Evolutionary conservation across 257 asterid species (phyloP).

Genomic region (Asclepias syriaca): DNA sequence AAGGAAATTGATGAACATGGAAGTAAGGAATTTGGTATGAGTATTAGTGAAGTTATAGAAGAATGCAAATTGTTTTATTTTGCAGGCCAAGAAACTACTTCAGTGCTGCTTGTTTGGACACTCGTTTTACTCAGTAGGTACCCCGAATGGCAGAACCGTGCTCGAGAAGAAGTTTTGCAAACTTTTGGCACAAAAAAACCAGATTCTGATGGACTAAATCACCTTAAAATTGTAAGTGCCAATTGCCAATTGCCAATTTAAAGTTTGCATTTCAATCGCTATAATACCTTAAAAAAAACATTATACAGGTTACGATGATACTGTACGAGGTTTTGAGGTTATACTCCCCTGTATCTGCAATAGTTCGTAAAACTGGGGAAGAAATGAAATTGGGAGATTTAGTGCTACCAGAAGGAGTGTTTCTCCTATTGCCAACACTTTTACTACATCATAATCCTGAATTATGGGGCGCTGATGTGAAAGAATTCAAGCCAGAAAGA

Average conservation of each 20-base stretch:
- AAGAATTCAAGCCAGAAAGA: conserved; percentile 23
- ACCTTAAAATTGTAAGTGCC: conserved; percentile 14
- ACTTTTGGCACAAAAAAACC: conserved; percentile 5
- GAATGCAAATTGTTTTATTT: conserved; percentile 26
- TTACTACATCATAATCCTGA: conserved; percentile 13
- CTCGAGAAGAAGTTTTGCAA: conserved; percentile 25
- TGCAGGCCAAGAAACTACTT: conserved; percentile 28
- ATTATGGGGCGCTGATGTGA: conserved; percentile 22
- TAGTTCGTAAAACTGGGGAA: background rate
- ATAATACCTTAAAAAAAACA: too few relatives aligned
- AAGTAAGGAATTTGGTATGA: conserved; percentile 17
- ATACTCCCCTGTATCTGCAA: conserved; percentile 9
- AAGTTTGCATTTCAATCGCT: too few relatives aligned
- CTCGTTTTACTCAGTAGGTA: conserved; percentile 16
- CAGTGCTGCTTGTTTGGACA: conserved; percentile 19
- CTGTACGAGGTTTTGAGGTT: conserved; percentile 20
- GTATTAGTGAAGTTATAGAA: conserved; percentile 15
- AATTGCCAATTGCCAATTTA: too few relatives aligned
- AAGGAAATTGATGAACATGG: conserved; percentile 18
- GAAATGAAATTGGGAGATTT: conserved; percentile 11
- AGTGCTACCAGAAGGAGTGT: conserved; percentile 10
- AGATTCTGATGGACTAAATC: conserved; percentile 21
- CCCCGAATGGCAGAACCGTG: conserved; percentile 21
- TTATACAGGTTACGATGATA: conserved; percentile 24
- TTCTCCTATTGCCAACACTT: background rate